Percentiles rank a stretch among this genome's conserved stretches.
Conservation (phyloP, 148 eudicot genomes). For the Selenicereus undatus region DNA sequence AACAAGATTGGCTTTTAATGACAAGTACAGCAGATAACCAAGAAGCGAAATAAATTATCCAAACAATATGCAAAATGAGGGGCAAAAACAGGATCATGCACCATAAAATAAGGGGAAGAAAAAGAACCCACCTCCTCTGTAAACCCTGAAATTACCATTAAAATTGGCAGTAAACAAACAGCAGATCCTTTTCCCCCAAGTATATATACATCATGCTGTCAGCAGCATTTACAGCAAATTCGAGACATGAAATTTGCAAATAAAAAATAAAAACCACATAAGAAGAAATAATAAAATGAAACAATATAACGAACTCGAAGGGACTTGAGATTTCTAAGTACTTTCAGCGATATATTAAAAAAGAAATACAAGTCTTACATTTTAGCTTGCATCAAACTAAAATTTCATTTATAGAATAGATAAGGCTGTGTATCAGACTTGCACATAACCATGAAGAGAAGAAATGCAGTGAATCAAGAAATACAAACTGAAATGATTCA, state of each 20-base stretch:
- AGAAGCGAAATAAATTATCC: not conserved
- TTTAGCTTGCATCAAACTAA: too few relatives aligned
- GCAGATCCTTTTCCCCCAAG: too few relatives aligned
- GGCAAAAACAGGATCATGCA: not conserved
- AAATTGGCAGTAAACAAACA: not conserved
- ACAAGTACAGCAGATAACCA: not conserved
- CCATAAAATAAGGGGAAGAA: not conserved
- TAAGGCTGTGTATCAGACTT: too few relatives aligned
- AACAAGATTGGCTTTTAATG: not conserved
- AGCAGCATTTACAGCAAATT: too few relatives aligned
- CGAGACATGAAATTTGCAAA: too few relatives aligned
- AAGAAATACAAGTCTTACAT: not conserved
- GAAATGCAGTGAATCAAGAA: too few relatives aligned
- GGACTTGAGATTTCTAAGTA: not conserved
- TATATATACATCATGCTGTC: too few relatives aligned
- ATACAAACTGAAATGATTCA: too few relatives aligned
- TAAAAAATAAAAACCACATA: too few relatives aligned
- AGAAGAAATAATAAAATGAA: not conserved
- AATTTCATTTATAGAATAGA: too few relatives aligned
- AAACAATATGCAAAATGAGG: not conserved
- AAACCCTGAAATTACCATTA: not conserved
- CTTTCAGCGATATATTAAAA: not conserved
- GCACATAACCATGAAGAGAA: too few relatives aligned
- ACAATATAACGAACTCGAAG: not conserved
- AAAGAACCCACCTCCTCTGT: not conserved